Percentiles rank a stretch among this genome's conserved stretches.
These are phyloP conservation scores for Lactuca saligna DNA, from an alignment of 129 eudicot species.

Conservation along the genomic window DNA sequence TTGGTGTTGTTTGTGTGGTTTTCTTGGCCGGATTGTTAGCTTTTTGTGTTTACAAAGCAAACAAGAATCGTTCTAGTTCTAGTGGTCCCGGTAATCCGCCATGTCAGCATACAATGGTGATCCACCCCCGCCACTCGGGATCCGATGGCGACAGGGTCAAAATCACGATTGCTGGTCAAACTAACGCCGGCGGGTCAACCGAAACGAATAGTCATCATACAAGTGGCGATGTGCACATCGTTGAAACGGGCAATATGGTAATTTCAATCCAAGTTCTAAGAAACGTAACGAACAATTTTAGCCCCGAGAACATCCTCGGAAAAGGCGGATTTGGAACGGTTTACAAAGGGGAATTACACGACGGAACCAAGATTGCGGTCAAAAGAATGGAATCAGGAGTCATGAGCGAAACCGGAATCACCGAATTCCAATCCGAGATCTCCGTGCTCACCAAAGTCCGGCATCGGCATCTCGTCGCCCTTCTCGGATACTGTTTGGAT, in stretches of 20 bases:
- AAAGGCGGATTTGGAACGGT: conserved; percentile 96
- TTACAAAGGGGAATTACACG: conserved; percentile 92
- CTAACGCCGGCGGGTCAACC: conserved; percentile 33
- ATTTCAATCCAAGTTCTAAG: conserved; percentile 81
- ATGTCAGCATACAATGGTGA: conserved; percentile 35
- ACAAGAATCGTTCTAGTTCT: conserved; percentile 12
- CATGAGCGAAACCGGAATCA: conserved; percentile 64
- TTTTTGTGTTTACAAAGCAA: conserved; percentile 35
- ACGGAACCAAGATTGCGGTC: conserved; percentile 90
- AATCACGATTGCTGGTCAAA: conserved; percentile 57
- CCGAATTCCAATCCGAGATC: conserved; percentile 78
- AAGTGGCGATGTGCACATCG: conserved; percentile 52
- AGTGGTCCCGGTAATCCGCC: conserved; percentile 38
- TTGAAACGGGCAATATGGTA: conserved; percentile 66
- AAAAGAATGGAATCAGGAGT: conserved; percentile 90
- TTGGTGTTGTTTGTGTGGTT: conserved; percentile 35
- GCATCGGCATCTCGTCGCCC: conserved; percentile 86
- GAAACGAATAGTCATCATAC: conserved; percentile 48
- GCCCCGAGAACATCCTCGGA: conserved; percentile 77
- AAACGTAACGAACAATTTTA: conserved; percentile 77
- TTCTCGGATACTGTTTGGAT: conserved; percentile 73
- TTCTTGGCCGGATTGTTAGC: conserved; percentile 42
- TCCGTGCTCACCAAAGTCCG: conserved; percentile 89
- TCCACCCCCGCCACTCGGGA: conserved; percentile 70
- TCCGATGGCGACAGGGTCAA: conserved; percentile 54